These are phyloP conservation scores for Alternaria metachromatica DNA, from an alignment of 2,329 filamentous ascomycete species.

Conservation along the genomic window DNA sequence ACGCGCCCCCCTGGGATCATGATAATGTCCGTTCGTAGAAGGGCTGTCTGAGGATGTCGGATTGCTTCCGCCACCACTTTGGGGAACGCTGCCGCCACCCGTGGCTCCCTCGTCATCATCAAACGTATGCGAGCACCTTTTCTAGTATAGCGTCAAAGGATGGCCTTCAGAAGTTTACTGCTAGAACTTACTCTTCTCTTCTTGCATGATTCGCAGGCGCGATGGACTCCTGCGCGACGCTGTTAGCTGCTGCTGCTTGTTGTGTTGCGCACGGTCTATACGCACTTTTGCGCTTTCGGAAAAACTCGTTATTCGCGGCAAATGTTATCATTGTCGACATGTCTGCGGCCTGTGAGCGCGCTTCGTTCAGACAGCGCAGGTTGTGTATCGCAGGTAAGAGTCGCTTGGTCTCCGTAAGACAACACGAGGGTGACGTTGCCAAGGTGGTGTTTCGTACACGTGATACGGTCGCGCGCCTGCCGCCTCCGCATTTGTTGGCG, in stretches of 20 bases:
- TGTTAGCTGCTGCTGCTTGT: constrained; percentile 33
- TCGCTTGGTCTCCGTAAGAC: constrained; percentile 25
- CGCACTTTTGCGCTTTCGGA: constrained; percentile 52
- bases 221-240: constrained; percentile 44
- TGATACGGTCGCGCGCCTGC: constrained; percentile 22
- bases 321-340: constrained; percentile 55
- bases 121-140: constrained; percentile 53
- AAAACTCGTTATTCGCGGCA: constrained; percentile 54
- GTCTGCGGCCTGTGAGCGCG: constrained; percentile 13
- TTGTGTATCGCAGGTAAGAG: constrained; percentile 13
- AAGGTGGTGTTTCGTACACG: constrained; percentile 26
- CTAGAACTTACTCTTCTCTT: constrained; percentile 47
- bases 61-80: constrained; percentile 44
- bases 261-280: constrained; percentile 22
- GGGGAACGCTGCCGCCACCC: constrained; percentile 46
- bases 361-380: constrained; percentile 3
- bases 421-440: constrained; percentile 24
- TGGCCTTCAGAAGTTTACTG: constrained; percentile 14
- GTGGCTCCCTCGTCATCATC: constrained; percentile 40
- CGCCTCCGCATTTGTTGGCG: constrained; percentile 32
- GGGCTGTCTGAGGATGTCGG: constrained; percentile 40
- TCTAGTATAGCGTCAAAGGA: constrained; percentile 40
- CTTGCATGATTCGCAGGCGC: constrained; percentile 55
- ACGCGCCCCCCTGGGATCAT: constrained; percentile 34
- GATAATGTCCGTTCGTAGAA: constrained; percentile 26